Evolutionary conservation across 2,329 filamentous ascomycete genomes (phyloP).

Genomic region (Penicillium sp.): DNA sequence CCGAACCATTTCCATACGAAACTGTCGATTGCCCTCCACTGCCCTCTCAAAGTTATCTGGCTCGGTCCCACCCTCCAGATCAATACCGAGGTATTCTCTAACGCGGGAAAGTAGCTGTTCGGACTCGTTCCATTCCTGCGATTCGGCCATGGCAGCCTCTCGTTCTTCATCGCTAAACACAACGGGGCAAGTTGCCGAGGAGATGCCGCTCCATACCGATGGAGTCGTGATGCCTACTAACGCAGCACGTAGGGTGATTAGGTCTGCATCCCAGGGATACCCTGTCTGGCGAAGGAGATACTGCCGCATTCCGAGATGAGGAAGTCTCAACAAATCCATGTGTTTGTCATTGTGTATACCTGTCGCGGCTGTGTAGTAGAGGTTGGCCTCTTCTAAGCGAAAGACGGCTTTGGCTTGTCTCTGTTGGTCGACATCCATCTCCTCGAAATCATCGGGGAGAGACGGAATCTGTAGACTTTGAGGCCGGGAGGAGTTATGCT

Average conservation of each 20-base stretch:
- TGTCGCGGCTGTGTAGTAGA: constrained; percentile 30
- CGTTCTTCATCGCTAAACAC: constrained; percentile 21
- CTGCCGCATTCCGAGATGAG: constrained; percentile 24
- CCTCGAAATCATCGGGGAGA: constrained; percentile 24
- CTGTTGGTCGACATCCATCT: constrained; percentile 20
- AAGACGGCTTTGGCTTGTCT: constrained; percentile 17
- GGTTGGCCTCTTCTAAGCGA: constrained; percentile 26
- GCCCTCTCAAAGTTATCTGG: constrained; percentile 24
- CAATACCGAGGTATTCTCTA: constrained; percentile 22
- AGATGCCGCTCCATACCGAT: constrained; percentile 37
- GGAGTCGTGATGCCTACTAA: constrained; percentile 23
- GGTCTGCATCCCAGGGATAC: constrained; percentile 28
- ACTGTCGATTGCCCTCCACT: constrained; percentile 16
- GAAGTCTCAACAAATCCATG: constrained; percentile 19
- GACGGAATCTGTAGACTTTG: constrained; percentile 24
- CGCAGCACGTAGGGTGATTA: constrained; percentile 27
- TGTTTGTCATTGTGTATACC: constrained; percentile 23
- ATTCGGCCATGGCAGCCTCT: constrained; percentile 20
- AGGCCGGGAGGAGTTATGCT: constrained; percentile 22
- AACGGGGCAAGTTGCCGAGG: constrained; percentile 24
- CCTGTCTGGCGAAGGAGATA: constrained; percentile 27
- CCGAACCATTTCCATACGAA: constrained; percentile 23
- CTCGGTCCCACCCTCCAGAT: constrained; percentile 25
- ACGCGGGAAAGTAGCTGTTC: constrained; percentile 20
- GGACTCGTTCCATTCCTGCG: constrained; percentile 26